A percentile compares a stretch with the other conserved stretches of the same genome.
Conservation (phyloP, 495 filamentous ascomycete species). For the Aspergillus cavernicola region DNA sequence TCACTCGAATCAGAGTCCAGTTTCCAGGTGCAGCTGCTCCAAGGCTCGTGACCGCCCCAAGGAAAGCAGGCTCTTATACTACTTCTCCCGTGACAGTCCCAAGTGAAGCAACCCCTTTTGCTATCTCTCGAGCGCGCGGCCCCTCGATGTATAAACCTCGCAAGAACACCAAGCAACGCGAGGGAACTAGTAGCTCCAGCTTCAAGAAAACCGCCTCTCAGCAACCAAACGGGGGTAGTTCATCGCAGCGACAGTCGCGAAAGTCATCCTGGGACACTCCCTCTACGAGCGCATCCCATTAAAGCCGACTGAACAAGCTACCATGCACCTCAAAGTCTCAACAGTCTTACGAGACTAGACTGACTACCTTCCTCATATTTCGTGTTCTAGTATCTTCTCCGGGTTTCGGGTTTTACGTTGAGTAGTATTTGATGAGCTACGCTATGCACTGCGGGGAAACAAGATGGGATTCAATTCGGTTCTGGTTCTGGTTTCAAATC, state of each 20-base stretch:
- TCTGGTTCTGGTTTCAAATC: background rate
- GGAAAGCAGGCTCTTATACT: slow-evolving; percentile 25
- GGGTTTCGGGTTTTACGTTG: slow-evolving; percentile 22
- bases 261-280: slow-evolving; percentile 32
- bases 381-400: slow-evolving; percentile 10
- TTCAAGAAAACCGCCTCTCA: slow-evolving; percentile 29
- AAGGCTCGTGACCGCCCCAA: slow-evolving; percentile 29
- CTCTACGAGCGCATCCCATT: slow-evolving; percentile 22
- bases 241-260: slow-evolving; percentile 30
- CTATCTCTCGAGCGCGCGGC: slow-evolving; percentile 24
- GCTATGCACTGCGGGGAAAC: slow-evolving; percentile 14
- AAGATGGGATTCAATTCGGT: slow-evolving; percentile 5
- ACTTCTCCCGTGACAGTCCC: slow-evolving; percentile 27
- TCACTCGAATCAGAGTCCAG: slow-evolving; percentile 29
- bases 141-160: slow-evolving; percentile 32
- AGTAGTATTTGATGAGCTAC: slow-evolving; percentile 26
- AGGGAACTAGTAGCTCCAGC: slow-evolving; percentile 20
- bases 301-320: slow-evolving; percentile 3
- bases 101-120: slow-evolving; percentile 25
- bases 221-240: slow-evolving; percentile 21
- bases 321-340: slow-evolving; percentile 2
- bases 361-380: slow-evolving; percentile 8
- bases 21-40: slow-evolving; percentile 33
- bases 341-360: too few relatives aligned
- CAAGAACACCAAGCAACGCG: slow-evolving; percentile 34